phyloP scores from a whole-genome alignment of 2,329 filamentous ascomycete species.

The Botrytis fragariae region DNA sequence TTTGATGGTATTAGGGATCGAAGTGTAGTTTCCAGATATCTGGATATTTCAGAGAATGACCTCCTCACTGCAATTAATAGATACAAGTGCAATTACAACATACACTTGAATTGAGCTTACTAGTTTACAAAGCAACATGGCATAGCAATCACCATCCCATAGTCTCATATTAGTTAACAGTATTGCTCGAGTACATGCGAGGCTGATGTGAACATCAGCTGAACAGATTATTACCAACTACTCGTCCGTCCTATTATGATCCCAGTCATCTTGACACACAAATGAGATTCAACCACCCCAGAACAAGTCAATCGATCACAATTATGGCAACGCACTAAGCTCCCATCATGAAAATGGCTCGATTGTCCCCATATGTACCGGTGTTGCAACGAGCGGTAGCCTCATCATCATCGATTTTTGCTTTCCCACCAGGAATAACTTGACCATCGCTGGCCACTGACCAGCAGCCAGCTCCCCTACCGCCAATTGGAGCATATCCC shows the following conservation, averaged over 20 bases:
- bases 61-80: background rate
- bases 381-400: background rate
- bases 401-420: background rate
- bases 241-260: background rate
- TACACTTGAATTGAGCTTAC: background rate
- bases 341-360: conserved; percentile 12
- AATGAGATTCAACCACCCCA: too few species aligned
- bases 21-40: background rate
- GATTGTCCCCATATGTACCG: background rate
- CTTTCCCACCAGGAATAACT: background rate
- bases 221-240: background rate
- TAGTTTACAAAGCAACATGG: background rate
- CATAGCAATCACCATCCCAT: background rate
- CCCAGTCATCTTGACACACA: background rate
- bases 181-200: background rate
- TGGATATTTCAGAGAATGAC: too few species aligned
- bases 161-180: background rate
- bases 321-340: background rate
- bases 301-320: background rate
- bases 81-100: background rate
- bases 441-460: background rate
- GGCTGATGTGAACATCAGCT: background rate
- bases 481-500: conserved; percentile 2
- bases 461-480: background rate
- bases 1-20: background rate